Percentiles rank a stretch among this genome's conserved stretches.
These are phyloP conservation scores for Voacanga thouarsii DNA, from an alignment of 257 asterid genomes.

Conservation along the genomic window DNA sequence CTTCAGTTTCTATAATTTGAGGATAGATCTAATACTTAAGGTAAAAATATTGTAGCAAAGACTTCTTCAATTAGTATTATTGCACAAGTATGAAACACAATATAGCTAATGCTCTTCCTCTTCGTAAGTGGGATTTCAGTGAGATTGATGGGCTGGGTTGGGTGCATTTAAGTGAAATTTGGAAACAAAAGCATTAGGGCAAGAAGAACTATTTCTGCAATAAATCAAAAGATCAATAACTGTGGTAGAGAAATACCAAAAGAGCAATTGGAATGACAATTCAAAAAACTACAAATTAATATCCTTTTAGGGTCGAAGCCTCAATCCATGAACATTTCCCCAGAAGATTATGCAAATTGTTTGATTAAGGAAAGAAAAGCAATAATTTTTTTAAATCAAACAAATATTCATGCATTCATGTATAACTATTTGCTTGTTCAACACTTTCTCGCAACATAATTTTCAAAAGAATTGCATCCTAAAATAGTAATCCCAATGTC, in stretches of 20 bases:
- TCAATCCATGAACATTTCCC: not conserved
- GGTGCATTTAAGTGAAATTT: no score
- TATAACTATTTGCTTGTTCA: not conserved
- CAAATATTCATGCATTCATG: not conserved
- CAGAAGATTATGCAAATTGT: not conserved
- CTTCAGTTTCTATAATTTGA: conserved; percentile 32
- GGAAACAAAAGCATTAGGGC: not conserved
- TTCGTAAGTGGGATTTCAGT: no score
- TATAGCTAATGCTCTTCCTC: not conserved
- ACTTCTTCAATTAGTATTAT: not conserved
- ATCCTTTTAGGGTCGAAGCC: not conserved
- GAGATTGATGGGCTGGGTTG: not conserved
- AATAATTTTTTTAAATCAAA: not conserved
- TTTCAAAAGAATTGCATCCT: not conserved
- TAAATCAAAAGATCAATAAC: not conserved
- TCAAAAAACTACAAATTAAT: not conserved
- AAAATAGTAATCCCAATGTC: not conserved
- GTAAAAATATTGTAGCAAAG: no score
- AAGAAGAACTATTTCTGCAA: not conserved
- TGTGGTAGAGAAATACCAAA: not conserved
- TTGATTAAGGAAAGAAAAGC: not conserved
- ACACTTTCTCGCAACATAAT: no score
- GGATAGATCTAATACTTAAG: not conserved
- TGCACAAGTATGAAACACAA: not conserved
- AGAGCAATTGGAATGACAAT: no score